Base-by-base conservation (phyloP, 1,284 basidiomycete genomes). In the Ceratobasidium sp. region DNA sequence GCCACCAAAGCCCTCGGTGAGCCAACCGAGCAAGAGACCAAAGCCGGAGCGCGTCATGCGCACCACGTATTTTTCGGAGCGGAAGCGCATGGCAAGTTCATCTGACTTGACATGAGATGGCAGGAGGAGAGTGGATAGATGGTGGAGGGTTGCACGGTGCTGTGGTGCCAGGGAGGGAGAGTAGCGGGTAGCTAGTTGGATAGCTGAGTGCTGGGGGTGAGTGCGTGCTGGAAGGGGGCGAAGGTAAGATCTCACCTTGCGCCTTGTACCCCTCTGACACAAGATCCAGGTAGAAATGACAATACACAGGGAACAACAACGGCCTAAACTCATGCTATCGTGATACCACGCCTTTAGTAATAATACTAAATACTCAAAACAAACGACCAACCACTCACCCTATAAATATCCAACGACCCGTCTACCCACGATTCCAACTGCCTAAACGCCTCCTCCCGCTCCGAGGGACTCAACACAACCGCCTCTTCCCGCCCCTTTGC, bases 201-300 rank as follows among this genome's bases (percentile, higher is more conserved):
- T 84, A 16, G 92, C 94, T 92, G 75, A 36, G 25, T 6, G 23
- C 12, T 28, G 25, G 42, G 18, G 18, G 21, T 48, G 3, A 63
- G 25, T 48, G 16, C 9, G 16, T 23, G 21, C 48, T 25, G 30
- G 72, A 6, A 60, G 36, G 33, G 56, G 56, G 53, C 36, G 66
- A 28, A 48, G 40, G 72, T n/a, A 46, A 23, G 66, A 53, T 81
- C 88, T 73, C 77, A 92, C 92, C 94, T 75, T 95, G 92, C 76
- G 94, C 91, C 76, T 92, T 91, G 80, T 93, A 94, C 3, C 94
- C 95, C 74, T 91, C 89, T 77, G 95, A 89, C 69, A 98, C 90
- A 60, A 99, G 86, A 79, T 98, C 96, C 42, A 99, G 85, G 81
- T 96, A 98, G 78, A 97, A 97, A 81, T 99, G 95, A 51, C 93